phyloP scores from a whole-genome alignment of 768 basidiomycete genomes.

The Phanerodontia chrysosporium region DNA sequence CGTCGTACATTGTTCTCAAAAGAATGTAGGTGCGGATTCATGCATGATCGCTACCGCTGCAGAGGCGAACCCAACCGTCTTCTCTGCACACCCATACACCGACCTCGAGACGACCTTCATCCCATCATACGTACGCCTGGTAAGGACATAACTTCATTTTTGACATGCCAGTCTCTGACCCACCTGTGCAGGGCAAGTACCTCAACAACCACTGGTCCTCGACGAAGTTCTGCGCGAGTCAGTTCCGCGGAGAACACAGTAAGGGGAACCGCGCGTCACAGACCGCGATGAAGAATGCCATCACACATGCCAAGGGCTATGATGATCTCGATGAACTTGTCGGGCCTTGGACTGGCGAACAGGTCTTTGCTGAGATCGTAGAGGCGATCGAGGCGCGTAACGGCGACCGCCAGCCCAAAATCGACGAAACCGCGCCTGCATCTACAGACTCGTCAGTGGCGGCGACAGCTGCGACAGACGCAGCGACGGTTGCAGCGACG shows the following conservation, averaged over 20 bases:
- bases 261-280: conserved; percentile 56
- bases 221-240: conserved; percentile 83
- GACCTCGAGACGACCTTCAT: conserved; percentile 69
- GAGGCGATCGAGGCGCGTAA: conserved; percentile 43
- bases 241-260: conserved; percentile 69
- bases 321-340: conserved; percentile 48
- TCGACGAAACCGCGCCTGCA: neutral
- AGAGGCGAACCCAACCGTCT: conserved; percentile 89
- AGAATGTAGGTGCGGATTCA: conserved; percentile 64
- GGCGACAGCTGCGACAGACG: neutral
- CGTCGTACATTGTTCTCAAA: neutral
- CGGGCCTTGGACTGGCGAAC: conserved; percentile 54
- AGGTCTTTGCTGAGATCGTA: conserved; percentile 55
- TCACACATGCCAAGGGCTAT: conserved; percentile 62
- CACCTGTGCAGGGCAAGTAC: conserved; percentile 59
- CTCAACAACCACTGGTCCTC: conserved; percentile 76
- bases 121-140: conserved; percentile 71
- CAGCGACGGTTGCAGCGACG: neutral
- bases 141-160: too few relatives aligned
- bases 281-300: conserved; percentile 45
- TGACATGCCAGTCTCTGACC: too few relatives aligned
- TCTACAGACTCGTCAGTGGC: neutral
- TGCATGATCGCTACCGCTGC: conserved; percentile 97
- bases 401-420: conserved; percentile 15
- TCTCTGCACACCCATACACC: conserved; percentile 60